phyloP scores from a whole-genome alignment of 192 early-diverging fungal species.

The Pilaira anomala region DNA sequence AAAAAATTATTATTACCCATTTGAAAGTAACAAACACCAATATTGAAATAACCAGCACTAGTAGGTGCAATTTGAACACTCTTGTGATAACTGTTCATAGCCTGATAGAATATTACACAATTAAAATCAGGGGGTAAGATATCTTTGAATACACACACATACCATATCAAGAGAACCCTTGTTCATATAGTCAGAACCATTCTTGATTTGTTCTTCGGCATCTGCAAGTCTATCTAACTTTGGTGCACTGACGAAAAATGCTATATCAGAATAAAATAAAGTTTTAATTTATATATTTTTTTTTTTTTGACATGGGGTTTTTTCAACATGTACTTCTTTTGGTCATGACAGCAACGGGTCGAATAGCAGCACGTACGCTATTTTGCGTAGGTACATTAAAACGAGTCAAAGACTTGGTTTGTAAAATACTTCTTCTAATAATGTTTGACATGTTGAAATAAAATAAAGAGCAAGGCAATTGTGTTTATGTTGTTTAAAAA shows the following conservation, averaged over 20 bases:
- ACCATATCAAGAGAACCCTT: constrained; percentile 37
- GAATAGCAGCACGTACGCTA: not conserved
- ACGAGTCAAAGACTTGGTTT: not conserved
- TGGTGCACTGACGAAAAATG: constrained; percentile 8
- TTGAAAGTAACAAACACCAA: constrained; percentile 41
- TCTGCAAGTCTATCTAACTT: constrained; percentile 22
- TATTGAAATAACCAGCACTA: constrained; percentile 34
- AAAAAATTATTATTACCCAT: constrained; percentile 35
- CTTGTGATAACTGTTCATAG: constrained; percentile 37
- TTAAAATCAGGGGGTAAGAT: not conserved
- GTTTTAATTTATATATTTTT: not conserved
- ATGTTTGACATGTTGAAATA: not conserved
- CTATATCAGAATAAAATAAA: constrained; percentile 11
- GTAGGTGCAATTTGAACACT: constrained; percentile 33
- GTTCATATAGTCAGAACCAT: constrained; percentile 27
- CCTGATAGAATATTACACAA: constrained; percentile 13
- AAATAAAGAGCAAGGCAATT: too few species aligned
- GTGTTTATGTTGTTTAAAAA: too few species aligned
- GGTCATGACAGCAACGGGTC: not conserved
- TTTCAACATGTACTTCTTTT: not conserved
- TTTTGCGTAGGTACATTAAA: not conserved
- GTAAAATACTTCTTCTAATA: not conserved
- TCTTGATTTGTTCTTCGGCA: constrained; percentile 29
- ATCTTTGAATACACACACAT: not conserved
- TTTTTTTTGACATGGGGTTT: not conserved